A percentile compares a stretch with the other conserved stretches of the same genome.
Evolutionary conservation across 768 basidiomycete genomes (phyloP).

Genomic region (Phylloporus arenicola): DNA sequence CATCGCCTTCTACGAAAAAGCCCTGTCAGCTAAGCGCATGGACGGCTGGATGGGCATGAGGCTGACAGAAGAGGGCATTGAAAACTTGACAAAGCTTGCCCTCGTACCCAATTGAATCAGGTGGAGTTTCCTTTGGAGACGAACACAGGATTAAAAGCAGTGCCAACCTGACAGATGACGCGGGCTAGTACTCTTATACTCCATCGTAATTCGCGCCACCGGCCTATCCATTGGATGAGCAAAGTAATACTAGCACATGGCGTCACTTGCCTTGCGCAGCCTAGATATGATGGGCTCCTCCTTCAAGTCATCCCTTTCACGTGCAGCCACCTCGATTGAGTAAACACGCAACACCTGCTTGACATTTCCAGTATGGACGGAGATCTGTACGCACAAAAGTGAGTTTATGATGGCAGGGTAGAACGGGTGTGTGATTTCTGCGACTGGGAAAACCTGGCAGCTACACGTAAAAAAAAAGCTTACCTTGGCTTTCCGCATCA

Average conservation of each 20-base stretch:
- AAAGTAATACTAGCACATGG: constrained; percentile 6
- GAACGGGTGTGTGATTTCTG: constrained; percentile 21
- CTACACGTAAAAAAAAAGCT: constrained; percentile 24
- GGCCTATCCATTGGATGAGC: constrained; percentile 43
- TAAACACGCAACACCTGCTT: constrained; percentile 71
- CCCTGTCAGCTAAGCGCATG: constrained; percentile 71
- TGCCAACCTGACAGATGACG: constrained; percentile 22
- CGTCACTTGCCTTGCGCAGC: constrained; percentile 67
- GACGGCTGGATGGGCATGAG: constrained; percentile 89
- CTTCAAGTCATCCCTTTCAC: constrained; percentile 76
- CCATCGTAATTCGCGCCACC: constrained; percentile 89
- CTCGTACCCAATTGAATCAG: constrained; percentile 19
- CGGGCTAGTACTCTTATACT: constrained; percentile 39
- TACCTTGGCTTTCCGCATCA: constrained; percentile 92
- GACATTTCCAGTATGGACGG: constrained; percentile 86
- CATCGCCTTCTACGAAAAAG: constrained; percentile 88
- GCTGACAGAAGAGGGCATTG: constrained; percentile 64
- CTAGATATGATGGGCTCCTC: constrained; percentile 81
- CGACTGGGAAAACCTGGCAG: constrained; percentile 9
- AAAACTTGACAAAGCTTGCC: constrained; percentile 48
- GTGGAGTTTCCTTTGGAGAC: constrained; percentile 1
- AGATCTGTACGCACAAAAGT: constrained; percentile 55
- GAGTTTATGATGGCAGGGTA: constrained; percentile 21
- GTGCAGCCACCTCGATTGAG: constrained; percentile 86
- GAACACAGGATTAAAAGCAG: not conserved